These are phyloP conservation scores for Colletotrichum zoysiae DNA, from an alignment of 2,329 filamentous ascomycete species.

Conservation along the genomic window DNA sequence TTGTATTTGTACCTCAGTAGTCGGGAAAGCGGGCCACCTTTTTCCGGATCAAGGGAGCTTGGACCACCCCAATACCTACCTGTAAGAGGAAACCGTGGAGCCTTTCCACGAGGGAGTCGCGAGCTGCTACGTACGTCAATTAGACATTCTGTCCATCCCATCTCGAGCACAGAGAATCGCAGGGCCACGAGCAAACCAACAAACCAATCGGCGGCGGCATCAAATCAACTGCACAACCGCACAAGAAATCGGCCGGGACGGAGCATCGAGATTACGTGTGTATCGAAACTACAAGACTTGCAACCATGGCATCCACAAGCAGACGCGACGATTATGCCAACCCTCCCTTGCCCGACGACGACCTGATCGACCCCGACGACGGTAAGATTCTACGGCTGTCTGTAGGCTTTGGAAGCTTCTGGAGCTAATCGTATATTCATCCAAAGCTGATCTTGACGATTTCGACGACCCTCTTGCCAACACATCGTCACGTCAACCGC, in stretches of 20 bases:
- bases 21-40: conserved; percentile 31
- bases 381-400: conserved; percentile 61
- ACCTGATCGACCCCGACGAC: conserved; percentile 84
- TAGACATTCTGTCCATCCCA: conserved; percentile 10
- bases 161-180: conserved; percentile 1
- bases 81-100: conserved; percentile 48
- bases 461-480: conserved; percentile 86
- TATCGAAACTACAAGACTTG: not conserved
- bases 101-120: conserved; percentile 31
- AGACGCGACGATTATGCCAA: conserved; percentile 70
- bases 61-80: conserved; percentile 42
- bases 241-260: not conserved
- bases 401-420: not conserved
- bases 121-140: conserved; percentile 35
- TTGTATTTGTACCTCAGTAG: too few species aligned
- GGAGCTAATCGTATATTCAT: not conserved
- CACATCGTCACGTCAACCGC: conserved; percentile 79
- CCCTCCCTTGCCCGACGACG: conserved; percentile 73
- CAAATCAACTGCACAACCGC: not conserved
- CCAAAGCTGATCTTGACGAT: conserved; percentile 84
- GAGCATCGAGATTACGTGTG: not conserved
- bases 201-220: not conserved
- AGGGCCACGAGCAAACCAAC: not conserved
- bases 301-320: conserved; percentile 61
- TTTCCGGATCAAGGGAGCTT: conserved; percentile 45